Evolutionary conservation across 2,329 filamentous ascomycete species (phyloP), one percentile per base, ranked within the genome.

Genomic region (Diplodia corticola): DNA sequence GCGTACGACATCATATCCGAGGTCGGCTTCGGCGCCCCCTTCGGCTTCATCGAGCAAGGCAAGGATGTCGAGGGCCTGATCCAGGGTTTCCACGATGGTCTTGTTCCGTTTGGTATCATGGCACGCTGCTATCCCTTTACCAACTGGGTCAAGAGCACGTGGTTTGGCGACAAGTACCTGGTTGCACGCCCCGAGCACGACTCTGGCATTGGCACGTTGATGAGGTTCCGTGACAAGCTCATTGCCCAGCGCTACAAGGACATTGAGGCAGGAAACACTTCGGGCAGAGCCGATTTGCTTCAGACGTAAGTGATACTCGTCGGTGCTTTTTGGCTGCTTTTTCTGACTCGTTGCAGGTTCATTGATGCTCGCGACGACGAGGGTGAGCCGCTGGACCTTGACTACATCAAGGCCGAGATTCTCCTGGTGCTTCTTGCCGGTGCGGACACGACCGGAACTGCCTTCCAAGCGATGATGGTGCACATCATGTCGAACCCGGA

Each of bases 1-100:
- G 84, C 84, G 3, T 87, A 86, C 75, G 85, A 87, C 69, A 81
- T 86, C 40, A 84, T 87, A 65, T 82, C 80, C 26, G 83, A 85
- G 67, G 77, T 87, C 48, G 84, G 82, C 1, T 87, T 87, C 69
- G 84, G 85, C 10, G 81, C 79, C 3, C 80, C 84, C 1, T 81
- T 88, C 63, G 85, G 85, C 12, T 88, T 88, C 70, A 78, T 87
- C 10, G 78, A 83, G 64, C 77, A 80, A 64, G 84, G 80, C 20
- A 75, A 77, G 26, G 85, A 88, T 69, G 80, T 86, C 20, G 81
- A 78, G 35, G 83, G 82, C 13, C 76, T 87, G 7, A 86, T 87
- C 67, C 74, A 84, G 71, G 81, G 81, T 0, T 84, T 86, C 70
- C 83, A 86, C 72, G 82, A 84, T 67, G 83, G 83, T 0, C 76